These are phyloP conservation scores for Blastobotrys buckinghamii DNA, from an alignment of 1,139 yeast species.

Conservation along the genomic window DNA sequence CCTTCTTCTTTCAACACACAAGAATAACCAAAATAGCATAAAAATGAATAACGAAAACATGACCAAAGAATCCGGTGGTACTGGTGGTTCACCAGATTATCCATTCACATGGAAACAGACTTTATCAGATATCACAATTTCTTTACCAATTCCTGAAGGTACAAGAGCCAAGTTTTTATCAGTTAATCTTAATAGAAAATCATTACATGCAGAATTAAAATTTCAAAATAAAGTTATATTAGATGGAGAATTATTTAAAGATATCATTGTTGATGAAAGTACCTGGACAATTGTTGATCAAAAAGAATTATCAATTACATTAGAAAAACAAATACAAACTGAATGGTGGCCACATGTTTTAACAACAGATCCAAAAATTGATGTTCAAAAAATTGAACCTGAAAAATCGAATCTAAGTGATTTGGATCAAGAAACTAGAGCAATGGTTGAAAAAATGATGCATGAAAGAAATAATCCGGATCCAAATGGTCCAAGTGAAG, in stretches of 20 bases:
- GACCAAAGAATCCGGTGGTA: slow-evolving; percentile 6
- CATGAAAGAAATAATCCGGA: slow-evolving; percentile 40
- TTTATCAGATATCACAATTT: slow-evolving; percentile 37
- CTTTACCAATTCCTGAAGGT: slow-evolving; percentile 30
- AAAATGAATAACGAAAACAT: background rate
- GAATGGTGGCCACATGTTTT: slow-evolving; percentile 47
- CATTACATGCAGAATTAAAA: slow-evolving; percentile 28
- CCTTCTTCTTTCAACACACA: background rate
- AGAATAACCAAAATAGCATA: background rate
- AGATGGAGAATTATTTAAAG: slow-evolving; percentile 34
- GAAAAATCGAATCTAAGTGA: slow-evolving; percentile 38
- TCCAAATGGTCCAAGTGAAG: slow-evolving; percentile 35
- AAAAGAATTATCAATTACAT: slow-evolving; percentile 33
- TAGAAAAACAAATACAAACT: slow-evolving; percentile 36
- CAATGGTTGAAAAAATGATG: slow-evolving; percentile 46
- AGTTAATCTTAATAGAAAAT: slow-evolving; percentile 26
- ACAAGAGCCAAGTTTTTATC: slow-evolving; percentile 35
- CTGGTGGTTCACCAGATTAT: slow-evolving; percentile 12
- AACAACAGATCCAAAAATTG: slow-evolving; percentile 39
- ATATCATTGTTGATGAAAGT: slow-evolving; percentile 34
- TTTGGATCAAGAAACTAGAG: slow-evolving; percentile 39
- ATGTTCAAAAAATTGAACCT: slow-evolving; percentile 38
- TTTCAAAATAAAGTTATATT: slow-evolving; percentile 22
- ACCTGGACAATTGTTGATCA: slow-evolving; percentile 42
- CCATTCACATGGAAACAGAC: slow-evolving; percentile 39